Conservation (phyloP, 2,329 filamentous ascomycete genomes). For the Nemania sp. region DNA sequence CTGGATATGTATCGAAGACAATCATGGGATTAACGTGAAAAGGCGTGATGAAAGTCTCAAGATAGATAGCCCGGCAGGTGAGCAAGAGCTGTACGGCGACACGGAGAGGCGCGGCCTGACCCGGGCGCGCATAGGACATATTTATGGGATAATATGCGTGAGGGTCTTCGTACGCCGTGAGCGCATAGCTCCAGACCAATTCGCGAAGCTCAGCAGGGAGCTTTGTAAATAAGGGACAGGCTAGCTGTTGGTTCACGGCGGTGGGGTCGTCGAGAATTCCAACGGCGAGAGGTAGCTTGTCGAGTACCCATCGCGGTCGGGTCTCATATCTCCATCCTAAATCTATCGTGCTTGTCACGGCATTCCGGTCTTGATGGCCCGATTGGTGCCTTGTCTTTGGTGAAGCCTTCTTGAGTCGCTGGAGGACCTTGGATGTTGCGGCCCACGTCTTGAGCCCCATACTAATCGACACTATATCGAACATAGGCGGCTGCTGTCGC, state of each 20-base stretch:
- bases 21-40: conserved; percentile 34
- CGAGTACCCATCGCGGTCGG: conserved; percentile 6
- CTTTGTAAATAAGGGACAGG: conserved; percentile 28
- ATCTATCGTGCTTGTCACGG: no score
- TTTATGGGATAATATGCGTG: conserved; percentile 23
- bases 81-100: conserved; percentile 30
- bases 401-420: conserved; percentile 17
- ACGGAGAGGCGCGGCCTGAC: conserved; percentile 32
- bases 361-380: background rate
- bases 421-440: conserved; percentile 23
- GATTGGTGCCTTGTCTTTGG: conserved; percentile 10
- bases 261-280: conserved; percentile 23
- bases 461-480: conserved; percentile 19
- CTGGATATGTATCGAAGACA: conserved; percentile 29
- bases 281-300: conserved; percentile 26
- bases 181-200: conserved; percentile 34
- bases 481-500: conserved; percentile 7
- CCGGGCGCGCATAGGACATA: conserved; percentile 27
- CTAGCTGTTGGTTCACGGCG: conserved; percentile 24
- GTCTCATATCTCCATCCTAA: no score
- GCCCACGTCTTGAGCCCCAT: conserved; percentile 25
- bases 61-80: conserved; percentile 36
- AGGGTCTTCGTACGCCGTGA: conserved; percentile 31
- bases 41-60: conserved; percentile 35
- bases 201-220: conserved; percentile 35